phyloP scores from a whole-genome alignment of 2,329 filamentous ascomycete genomes.

The Fusarium sp. region DNA sequence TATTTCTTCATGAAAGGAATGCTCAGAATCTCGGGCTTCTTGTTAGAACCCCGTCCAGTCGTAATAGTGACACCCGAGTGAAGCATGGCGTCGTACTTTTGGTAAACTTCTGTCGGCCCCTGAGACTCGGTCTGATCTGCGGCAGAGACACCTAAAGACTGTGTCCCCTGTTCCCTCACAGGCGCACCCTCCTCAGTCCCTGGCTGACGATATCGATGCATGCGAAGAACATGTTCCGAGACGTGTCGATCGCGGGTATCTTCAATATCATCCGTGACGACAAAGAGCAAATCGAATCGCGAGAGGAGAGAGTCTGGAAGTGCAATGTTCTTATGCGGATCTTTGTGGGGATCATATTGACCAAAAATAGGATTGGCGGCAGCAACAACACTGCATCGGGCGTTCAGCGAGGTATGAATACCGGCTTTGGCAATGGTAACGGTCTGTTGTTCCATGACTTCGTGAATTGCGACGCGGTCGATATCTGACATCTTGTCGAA shows the following conservation, averaged over 20 bases:
- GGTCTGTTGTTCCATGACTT: constrained; percentile 99
- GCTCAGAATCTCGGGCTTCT: constrained; percentile 87
- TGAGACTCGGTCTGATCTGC: constrained; percentile 80
- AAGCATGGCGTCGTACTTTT: constrained; percentile 96
- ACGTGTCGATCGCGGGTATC: constrained; percentile 90
- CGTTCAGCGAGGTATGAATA: constrained; percentile 97
- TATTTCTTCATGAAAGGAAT: constrained; percentile 99
- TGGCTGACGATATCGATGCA: constrained; percentile 94
- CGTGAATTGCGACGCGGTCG: constrained; percentile 97
- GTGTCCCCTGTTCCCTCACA: constrained; percentile 85
- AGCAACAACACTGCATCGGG: constrained; percentile 94
- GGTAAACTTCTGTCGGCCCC: constrained; percentile 86
- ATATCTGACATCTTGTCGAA: constrained; percentile 99
- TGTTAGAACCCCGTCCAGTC: constrained; percentile 76
- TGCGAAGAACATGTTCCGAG: constrained; percentile 95
- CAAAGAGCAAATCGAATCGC: constrained; percentile 97
- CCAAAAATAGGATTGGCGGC: constrained; percentile 98
- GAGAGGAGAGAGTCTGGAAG: constrained; percentile 95
- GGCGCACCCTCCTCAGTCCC: constrained; percentile 95
- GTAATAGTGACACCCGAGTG: constrained; percentile 88
- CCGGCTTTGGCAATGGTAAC: constrained; percentile 99
- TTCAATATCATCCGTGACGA: constrained; percentile 98
- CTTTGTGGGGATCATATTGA: constrained; percentile 98
- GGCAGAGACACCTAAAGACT: constrained; percentile 87
- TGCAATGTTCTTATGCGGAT: constrained; percentile 98